Base-by-base conservation (phyloP, 2,329 filamentous ascomycete genomes). In the Lecanicillium sp. region DNA sequence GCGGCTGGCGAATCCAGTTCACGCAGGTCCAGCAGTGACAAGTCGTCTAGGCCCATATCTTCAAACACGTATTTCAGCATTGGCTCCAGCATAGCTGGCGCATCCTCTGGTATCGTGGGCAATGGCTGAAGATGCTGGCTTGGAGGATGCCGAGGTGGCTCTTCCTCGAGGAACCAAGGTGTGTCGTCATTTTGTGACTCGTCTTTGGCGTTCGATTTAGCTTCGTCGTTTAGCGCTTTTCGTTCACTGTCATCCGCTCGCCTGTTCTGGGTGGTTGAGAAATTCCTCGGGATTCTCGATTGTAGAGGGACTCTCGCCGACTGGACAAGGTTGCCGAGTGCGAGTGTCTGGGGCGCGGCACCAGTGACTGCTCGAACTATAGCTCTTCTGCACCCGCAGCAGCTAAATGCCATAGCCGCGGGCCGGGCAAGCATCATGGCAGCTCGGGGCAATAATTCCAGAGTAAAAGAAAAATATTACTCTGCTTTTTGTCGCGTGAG, bases 81-180 rank as follows among this genome's bases (percentile, higher is more conserved):
- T 3, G 80, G 74, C 18, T 74, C 62, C 5, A 96, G 69, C 13
- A 96, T 69, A 1, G 74, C 65, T 0, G 92, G 92, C 1, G 87
- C 67, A 41, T 81, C 71, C 2, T 71, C 63, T 0, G 89, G 89
- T 1, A 71, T 53, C n/a, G 65, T 65, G 14, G 74, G 76, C 7
- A 77, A 61, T 3, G 63, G 57, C 14, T 65, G 64, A 29, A 63
- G 61, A 44, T 66, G 65, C n/a, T 72, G 60, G 17, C 65, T 61
- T 4, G 68, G 62, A 0, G 70, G 61, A 43, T 77, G 72, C 25
- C 65, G 60, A 1, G 75, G 73, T 2, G 73, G 64, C 30, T 86
- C 74, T 48, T 85, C 79, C 54, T 92, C 80, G 19, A 94, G 77
- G 59, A 96, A 97, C 92, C 92, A 97, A 5, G 86, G 86, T 7